These are phyloP conservation scores for Fusarium staphyleae DNA, from an alignment of 2,329 filamentous ascomycete genomes.

Conservation along the genomic window DNA sequence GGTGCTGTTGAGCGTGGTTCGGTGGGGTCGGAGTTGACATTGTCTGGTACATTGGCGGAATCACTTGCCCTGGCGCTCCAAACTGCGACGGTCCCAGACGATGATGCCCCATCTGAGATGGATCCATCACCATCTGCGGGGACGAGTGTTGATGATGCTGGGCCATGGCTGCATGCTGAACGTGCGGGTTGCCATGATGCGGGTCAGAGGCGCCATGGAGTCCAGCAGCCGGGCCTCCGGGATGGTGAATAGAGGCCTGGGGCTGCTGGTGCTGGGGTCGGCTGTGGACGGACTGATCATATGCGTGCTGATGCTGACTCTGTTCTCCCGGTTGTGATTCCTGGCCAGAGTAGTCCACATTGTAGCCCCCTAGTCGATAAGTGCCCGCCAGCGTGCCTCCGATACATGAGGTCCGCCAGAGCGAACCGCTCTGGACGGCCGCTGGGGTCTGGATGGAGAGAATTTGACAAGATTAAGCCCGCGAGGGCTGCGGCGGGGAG, in stretches of 20 bases:
- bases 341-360: conserved; percentile 77
- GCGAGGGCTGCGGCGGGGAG: conserved; percentile 57
- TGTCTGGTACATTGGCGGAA: conserved; percentile 61
- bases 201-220: conserved; percentile 55
- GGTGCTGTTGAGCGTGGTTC: conserved; percentile 45
- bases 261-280: conserved; percentile 50
- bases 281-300: conserved; percentile 57
- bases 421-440: conserved; percentile 77
- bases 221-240: conserved; percentile 49
- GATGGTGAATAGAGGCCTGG: conserved; percentile 58
- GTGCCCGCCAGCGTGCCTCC: conserved; percentile 76
- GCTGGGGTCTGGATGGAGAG: conserved; percentile 68
- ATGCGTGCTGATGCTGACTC: conserved; percentile 68
- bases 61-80: conserved; percentile 56
- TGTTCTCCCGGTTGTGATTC: conserved; percentile 70
- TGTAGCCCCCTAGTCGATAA: conserved; percentile 76
- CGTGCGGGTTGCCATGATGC: conserved; percentile 46
- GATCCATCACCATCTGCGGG: conserved; percentile 64
- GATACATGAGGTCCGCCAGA: conserved; percentile 79
- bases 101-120: conserved; percentile 59
- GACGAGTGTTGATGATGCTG: conserved; percentile 58
- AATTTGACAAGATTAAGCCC: conserved; percentile 63
- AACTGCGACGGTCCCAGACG: conserved; percentile 63
- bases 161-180: conserved; percentile 46
- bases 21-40: conserved; percentile 52